phyloP scores from a whole-genome alignment of 2,329 filamentous ascomycete species.

The Paramyrothecium sp. region DNA sequence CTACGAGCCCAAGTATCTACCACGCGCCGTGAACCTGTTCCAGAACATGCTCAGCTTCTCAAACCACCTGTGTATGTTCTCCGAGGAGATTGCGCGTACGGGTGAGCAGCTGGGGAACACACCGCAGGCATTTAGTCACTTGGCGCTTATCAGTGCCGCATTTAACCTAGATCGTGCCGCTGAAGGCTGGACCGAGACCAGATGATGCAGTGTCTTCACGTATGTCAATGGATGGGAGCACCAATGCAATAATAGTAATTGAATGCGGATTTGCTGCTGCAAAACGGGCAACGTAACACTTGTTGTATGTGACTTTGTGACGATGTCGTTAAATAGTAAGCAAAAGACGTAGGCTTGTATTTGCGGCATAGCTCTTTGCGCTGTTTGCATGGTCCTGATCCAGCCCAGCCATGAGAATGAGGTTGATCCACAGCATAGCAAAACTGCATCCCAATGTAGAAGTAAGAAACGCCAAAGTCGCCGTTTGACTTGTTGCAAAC shows the following conservation, averaged over 20 bases:
- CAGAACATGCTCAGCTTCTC: constrained; percentile 77
- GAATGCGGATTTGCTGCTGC: neutral
- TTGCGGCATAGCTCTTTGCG: too few relatives aligned
- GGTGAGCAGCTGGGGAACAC: constrained; percentile 80
- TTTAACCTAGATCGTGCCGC: constrained; percentile 67
- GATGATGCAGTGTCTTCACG: constrained; percentile 4
- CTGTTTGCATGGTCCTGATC: too few relatives aligned
- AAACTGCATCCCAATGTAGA: too few relatives aligned
- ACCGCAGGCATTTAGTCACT: constrained; percentile 75
- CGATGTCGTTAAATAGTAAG: too few relatives aligned
- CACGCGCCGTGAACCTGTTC: constrained; percentile 65
- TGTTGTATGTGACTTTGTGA: neutral
- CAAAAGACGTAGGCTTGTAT: too few relatives aligned
- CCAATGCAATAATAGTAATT: neutral
- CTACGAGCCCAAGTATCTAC: constrained; percentile 64
- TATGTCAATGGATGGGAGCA: too few relatives aligned
- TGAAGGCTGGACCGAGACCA: constrained; percentile 17
- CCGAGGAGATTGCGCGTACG: constrained; percentile 71
- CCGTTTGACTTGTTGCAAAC: too few relatives aligned
- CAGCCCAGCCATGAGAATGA: too few relatives aligned
- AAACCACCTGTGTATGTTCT: constrained; percentile 77
- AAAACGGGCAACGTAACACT: neutral
- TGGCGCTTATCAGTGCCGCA: constrained; percentile 73
- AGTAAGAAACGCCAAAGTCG: too few relatives aligned
- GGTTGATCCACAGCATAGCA: too few relatives aligned